Base-by-base conservation (phyloP, 768 basidiomycete genomes). In the Cystoderma amianthinum region DNA sequence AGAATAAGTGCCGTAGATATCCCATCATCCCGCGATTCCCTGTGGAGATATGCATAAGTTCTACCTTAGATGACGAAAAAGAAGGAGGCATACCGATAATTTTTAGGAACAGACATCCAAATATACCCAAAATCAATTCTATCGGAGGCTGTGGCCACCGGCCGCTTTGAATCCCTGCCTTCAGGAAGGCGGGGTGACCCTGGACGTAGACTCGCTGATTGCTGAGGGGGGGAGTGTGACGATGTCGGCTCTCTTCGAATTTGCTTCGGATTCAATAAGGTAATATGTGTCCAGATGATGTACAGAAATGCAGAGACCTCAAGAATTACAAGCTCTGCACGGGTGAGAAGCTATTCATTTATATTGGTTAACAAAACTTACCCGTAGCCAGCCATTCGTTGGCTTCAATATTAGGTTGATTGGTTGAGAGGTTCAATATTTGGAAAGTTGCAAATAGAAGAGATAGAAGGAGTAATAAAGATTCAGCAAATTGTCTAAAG, bases 41-140 rank as follows among this genome's bases (percentile, higher is more conserved):
- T 92, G 45, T 10, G 22, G 21, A 11, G 6, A 32, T 20, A 10
- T n/a, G 32, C 13, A 39, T 11, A 6, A 39, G 35, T 34, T 15
- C 20, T 10, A 39, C 22, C 15, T 38, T n/a, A 32, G 33, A 5
- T 38, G 21, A 19, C 4, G 20, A n/a, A 10, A 15, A 20, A 10
- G 20, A 33, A 24, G 38, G 30, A 52, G n/a, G n/a, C 64, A 32
- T 48, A 84, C 86, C 88, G 71, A 55, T 87, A 92, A 53, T 92
- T 89, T 60, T 89, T 88, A 0, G 85, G 83, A 3, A 89, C 86
- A 12, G 88, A 85, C 89, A 92, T 91, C 87, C 87, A 92, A 18
- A 91, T 72, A 53, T 80, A 85, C 23, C 81, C 80, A 42, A 80
- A 77, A 51, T 77, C 73, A 17, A 65, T 63, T 60, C 72, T 77